Evolutionary conservation across 371 early-diverging fungal species (phyloP).

Genomic region (Nematocida ironsii): DNA sequence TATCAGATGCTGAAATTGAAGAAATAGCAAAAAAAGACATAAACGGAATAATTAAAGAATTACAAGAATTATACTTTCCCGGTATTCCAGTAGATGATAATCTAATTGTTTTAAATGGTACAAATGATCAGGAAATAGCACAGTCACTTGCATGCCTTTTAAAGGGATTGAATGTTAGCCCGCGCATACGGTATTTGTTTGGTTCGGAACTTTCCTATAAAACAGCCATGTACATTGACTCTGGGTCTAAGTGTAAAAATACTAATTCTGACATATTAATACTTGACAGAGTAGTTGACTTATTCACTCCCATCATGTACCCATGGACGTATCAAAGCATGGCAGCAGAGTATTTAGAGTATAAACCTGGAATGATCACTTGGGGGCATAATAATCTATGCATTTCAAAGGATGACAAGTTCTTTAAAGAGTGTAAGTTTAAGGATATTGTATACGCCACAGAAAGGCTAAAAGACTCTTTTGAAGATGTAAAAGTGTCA

Average conservation of each 20-base stretch:
- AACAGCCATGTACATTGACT: slow-evolving; percentile 17
- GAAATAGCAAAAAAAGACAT: slow-evolving; percentile 66
- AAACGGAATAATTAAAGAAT: slow-evolving; percentile 63
- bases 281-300: slow-evolving; percentile 87
- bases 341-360: slow-evolving; percentile 89
- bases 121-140: not conserved
- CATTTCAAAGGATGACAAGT: slow-evolving; percentile 63
- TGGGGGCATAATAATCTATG: slow-evolving; percentile 68
- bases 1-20: slow-evolving; percentile 61
- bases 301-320: slow-evolving; percentile 86
- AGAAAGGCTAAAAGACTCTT: slow-evolving; percentile 50
- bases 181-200: slow-evolving; percentile 58
- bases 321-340: slow-evolving; percentile 99
- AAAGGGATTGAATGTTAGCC: slow-evolving; percentile 56
- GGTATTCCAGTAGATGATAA: slow-evolving; percentile 55
- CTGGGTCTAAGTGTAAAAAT: not conserved
- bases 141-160: slow-evolving; percentile 59
- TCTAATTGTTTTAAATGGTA: not conserved
- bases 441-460: slow-evolving; percentile 54
- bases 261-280: slow-evolving; percentile 72
- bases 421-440: slow-evolving; percentile 66
- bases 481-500: slow-evolving; percentile 58
- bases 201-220: slow-evolving; percentile 28
- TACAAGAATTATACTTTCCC: slow-evolving; percentile 68
- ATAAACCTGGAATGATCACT: slow-evolving; percentile 84